Evolutionary conservation across 2,329 filamentous ascomycete species (phyloP), one percentile per base, ranked within the genome.

Genomic region (Purpureocillium takamizusanense): DNA sequence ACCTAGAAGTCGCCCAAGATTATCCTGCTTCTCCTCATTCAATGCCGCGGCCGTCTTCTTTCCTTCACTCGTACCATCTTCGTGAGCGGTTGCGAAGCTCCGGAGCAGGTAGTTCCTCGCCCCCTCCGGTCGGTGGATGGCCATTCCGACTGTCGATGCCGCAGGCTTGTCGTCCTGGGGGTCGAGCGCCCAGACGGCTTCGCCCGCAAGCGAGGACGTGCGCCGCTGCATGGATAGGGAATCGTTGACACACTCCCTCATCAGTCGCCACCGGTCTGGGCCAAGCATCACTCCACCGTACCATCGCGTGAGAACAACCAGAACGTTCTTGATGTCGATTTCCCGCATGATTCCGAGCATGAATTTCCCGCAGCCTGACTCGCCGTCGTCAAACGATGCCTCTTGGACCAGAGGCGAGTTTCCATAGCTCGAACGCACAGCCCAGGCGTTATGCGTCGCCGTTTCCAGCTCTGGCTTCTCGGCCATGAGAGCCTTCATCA

Each of bases 121-220:
- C 5, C 72, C 72, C 51, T 90, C 80, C 1, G 88, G 81, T 14
- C 76, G 76, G 51, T 88, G 80, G 17, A 90, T 83, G 1, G 84
- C 80, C 60, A 92, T 76, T 2, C 76, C 72, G 13, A 60, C 55
- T 21, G 60, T 59, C 4, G 61, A 56, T 33, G 56, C 60, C 4
- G 50, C 44, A n/a, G 59, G 56, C 36, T 59, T 65, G 57, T 67
- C 66, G 6, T 67, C 67, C 42, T 77, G 71, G 1, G 72, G 52
- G 46, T 81, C 75, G 12, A 81, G 56, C 0, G 72, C 77, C 77
- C 77, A 81, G 2, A 80, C 58, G 3, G 77, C 70, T 44, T 79
- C 76, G 2, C 69, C 69, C 39, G 54, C 43, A 4, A 61, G 49
- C 4, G 45, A 57, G 12, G 51, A 25, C 56, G 66, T 49, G 54